Conservation (phyloP, 2,329 filamentous ascomycete genomes). For the Ceratocystis ficicola region DNA sequence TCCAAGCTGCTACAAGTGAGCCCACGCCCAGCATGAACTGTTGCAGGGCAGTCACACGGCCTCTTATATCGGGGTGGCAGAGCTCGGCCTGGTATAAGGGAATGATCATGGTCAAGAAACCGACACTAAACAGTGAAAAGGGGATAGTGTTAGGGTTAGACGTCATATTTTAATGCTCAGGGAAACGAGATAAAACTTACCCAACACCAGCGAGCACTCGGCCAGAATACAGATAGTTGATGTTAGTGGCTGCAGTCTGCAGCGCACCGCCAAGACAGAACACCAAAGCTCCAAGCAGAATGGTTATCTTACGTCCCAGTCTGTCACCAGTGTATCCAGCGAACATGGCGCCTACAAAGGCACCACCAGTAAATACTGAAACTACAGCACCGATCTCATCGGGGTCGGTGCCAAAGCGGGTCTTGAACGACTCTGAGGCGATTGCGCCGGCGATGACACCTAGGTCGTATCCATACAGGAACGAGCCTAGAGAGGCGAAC, state of each 20-base stretch:
- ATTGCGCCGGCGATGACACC: conserved; percentile 43
- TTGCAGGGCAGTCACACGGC: conserved; percentile 60
- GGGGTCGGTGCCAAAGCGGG: conserved; percentile 19
- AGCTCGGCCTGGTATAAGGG: conserved; percentile 68
- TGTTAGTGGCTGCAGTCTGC: conserved; percentile 53
- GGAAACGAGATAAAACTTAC: conserved; percentile 24
- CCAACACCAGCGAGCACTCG: conserved; percentile 56
- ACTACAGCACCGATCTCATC: conserved; percentile 54
- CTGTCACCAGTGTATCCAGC: conserved; percentile 53
- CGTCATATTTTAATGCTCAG: no score
- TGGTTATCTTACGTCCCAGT: conserved; percentile 59
- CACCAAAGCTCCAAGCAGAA: conserved; percentile 55
- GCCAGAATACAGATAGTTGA: conserved; percentile 55
- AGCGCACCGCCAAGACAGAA: conserved; percentile 62
- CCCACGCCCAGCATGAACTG: conserved; percentile 77
- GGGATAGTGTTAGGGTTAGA: neutral
- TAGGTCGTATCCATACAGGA: conserved; percentile 45
- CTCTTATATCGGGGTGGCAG: conserved; percentile 65
- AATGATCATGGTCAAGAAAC: conserved; percentile 32
- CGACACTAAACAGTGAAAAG: conserved; percentile 31
- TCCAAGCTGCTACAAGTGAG: conserved; percentile 59
- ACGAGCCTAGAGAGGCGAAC: conserved; percentile 44
- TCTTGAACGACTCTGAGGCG: conserved; percentile 35
- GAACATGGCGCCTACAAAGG: conserved; percentile 55
- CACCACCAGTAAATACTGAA: conserved; percentile 65